phyloP scores from a whole-genome alignment of 2,329 filamentous ascomycete genomes.

The Epicoccum nigrum region DNA sequence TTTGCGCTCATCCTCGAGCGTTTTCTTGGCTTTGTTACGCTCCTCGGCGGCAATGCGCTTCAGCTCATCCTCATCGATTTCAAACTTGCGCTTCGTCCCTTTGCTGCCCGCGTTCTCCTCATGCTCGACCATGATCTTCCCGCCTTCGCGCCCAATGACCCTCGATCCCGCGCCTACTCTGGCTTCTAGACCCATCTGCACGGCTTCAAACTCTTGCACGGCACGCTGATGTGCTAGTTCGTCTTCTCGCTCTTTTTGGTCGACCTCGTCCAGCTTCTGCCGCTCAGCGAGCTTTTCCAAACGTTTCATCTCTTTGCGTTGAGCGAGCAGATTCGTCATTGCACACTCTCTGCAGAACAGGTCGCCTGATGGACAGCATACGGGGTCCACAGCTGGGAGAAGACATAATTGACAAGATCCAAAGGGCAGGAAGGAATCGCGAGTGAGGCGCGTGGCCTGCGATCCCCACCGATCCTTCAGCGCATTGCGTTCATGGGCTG shows the following conservation, averaged over 20 bases:
- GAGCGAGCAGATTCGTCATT: constrained; percentile 84
- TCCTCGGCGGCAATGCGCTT: constrained; percentile 72
- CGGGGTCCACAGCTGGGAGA: constrained; percentile 77
- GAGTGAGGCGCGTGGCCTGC: constrained; percentile 79
- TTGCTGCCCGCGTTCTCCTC: constrained; percentile 30
- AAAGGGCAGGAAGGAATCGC: constrained; percentile 92
- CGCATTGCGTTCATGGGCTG: constrained; percentile 83
- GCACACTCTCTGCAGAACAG: constrained; percentile 96
- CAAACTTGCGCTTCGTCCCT: constrained; percentile 76
- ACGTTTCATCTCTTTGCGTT: constrained; percentile 89
- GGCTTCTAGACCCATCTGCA: constrained; percentile 69
- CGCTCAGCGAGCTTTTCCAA: constrained; percentile 70
- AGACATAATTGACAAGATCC: constrained; percentile 89
- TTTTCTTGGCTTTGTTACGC: constrained; percentile 70
- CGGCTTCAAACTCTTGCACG: constrained; percentile 80
- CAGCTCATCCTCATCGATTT: constrained; percentile 79
- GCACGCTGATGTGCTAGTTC: constrained; percentile 74
- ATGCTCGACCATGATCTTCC: constrained; percentile 53
- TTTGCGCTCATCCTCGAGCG: constrained; percentile 72
- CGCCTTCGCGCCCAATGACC: constrained; percentile 51
- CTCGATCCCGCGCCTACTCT: constrained; percentile 45
- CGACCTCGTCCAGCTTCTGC: constrained; percentile 66
- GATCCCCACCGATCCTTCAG: constrained; percentile 83
- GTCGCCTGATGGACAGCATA: constrained; percentile 79
- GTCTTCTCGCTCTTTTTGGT: constrained; percentile 65